Evolutionary conservation across 78 protist species (phyloP), one percentile per base, ranked within the genome.

Genomic region (Goniomonas avonlea): DNA sequence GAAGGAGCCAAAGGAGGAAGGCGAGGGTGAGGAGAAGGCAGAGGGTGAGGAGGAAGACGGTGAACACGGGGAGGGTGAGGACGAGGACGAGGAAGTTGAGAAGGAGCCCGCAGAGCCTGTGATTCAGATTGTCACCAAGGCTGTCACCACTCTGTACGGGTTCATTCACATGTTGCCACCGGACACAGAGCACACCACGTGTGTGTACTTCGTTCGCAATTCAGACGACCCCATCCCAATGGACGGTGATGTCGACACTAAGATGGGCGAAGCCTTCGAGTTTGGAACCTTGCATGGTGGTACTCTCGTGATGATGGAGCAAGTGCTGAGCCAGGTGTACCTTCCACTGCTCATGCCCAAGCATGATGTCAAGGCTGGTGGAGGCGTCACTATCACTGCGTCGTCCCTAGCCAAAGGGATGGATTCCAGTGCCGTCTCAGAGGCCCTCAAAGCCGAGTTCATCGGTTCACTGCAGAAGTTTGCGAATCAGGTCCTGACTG

Each of bases 401-500:
- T 48, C 56, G 56, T 5, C 56, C 31, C 1, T 48, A 18, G 56
- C n/a, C n/a, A n/a, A n/a, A 8, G 68, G 17, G 17, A 34, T 2
- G 31, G 61, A 7, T 15, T 58, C 60, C 60, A 11, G n/a, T 21
- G 29, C 29, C 32, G 11, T 66, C 5, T 23, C 47, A 7, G 5
- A 34, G 29, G 17, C 0, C 23, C 34, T 17, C 8, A 32, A 55
- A 20, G 7, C 13, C 47, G 81, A 63, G 13, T 37, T 82, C 4
- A 21, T 60, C 32, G 1, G 3, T n/a, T 48, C 53, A 13, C 37
- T 83, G 41, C 37, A 55, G 27, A 68, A 78, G 59, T 83, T 83
- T 35, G 37, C 48, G 47, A 43, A 82, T 63, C 83, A 71, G 25
- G 1, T 73, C 25, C n/a, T n/a, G n/a, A n/a, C n/a, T n/a, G n/a